phyloP scores from a whole-genome alignment of 257 asterid species.

The Rhazya stricta region DNA sequence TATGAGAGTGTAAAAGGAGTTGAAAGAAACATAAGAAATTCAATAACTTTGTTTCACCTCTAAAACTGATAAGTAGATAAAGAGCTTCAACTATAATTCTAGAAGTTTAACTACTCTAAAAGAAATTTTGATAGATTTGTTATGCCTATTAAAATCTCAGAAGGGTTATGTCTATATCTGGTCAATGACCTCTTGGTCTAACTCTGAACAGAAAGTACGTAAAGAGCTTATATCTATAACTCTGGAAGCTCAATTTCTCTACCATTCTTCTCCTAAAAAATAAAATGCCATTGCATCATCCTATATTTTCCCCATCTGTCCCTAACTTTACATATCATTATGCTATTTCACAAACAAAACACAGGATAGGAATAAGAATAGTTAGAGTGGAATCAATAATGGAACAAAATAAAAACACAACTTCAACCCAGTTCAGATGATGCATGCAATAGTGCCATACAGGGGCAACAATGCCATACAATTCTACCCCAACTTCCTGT shows the following conservation, averaged over 20 bases:
- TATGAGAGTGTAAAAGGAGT: background rate
- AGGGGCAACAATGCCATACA: background rate
- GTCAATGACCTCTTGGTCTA: background rate
- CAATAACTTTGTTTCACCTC: background rate
- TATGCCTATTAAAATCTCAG: background rate
- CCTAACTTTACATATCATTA: background rate
- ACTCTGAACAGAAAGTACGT: background rate
- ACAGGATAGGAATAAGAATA: background rate
- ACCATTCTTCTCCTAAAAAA: background rate
- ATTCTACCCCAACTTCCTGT: background rate
- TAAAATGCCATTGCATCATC: background rate
- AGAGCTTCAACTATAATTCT: background rate
- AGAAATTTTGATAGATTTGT: background rate
- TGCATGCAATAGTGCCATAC: too few species aligned
- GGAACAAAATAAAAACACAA: background rate
- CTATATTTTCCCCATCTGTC: background rate
- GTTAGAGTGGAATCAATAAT: background rate
- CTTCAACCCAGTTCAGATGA: background rate
- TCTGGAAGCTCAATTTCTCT: background rate
- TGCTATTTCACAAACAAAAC: background rate
- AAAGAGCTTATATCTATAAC: background rate
- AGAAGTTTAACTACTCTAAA: background rate
- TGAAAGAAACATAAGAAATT: background rate
- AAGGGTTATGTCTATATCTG: background rate
- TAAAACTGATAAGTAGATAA: background rate